Base-by-base conservation (phyloP, 2,329 filamentous ascomycete genomes). In the Cyphellophora attinorum region DNA sequence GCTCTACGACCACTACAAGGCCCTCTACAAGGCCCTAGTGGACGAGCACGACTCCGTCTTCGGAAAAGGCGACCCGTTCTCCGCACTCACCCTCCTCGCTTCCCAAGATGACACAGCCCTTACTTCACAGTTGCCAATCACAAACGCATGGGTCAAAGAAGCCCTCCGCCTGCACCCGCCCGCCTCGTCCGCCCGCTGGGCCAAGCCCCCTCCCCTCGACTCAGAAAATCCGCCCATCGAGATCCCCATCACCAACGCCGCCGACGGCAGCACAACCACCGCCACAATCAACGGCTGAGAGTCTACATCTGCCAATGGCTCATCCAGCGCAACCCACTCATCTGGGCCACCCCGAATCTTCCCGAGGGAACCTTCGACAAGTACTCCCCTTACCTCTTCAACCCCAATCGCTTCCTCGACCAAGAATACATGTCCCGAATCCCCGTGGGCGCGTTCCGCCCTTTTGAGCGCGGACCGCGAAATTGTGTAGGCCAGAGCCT, bases 401-500 rank as follows among this genome's bases (percentile, higher is more conserved):
- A 55, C 1, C 67, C 68, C 0, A 67, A 68, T 23, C 53, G 69
- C 3, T 74, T 67, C 65, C 48, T 73, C 10, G 44, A 47, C 13
- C 36, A 40, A n/a, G 29, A 41, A 11, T 40, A 44, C 21, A 34
- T 46, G 19, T 30, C 40, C 6, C 21, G 16, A 2, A 47, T 58
- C 21, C 40, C 51, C 28, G 59, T 64, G 27, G 62, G 63, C 33
- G 67, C 68, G 0, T 77, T 61, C 60, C 60, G 71, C 6, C 60
- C 67, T 0, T 78, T 78, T 50, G 69, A 71, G 44, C 59, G 64
- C 33, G 73, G 73, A 0, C 59, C 63, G 2, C 52, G 73, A 10
- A 68, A 67, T 33, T 79, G 73, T 45, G 62, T 76, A n/a, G 72
- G 71, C 2, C 68, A 74, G 48, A 65, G 69, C 40, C 55, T 76